phyloP scores from a whole-genome alignment of 495 filamentous ascomycete genomes.

The Penicillium pancosmium region DNA sequence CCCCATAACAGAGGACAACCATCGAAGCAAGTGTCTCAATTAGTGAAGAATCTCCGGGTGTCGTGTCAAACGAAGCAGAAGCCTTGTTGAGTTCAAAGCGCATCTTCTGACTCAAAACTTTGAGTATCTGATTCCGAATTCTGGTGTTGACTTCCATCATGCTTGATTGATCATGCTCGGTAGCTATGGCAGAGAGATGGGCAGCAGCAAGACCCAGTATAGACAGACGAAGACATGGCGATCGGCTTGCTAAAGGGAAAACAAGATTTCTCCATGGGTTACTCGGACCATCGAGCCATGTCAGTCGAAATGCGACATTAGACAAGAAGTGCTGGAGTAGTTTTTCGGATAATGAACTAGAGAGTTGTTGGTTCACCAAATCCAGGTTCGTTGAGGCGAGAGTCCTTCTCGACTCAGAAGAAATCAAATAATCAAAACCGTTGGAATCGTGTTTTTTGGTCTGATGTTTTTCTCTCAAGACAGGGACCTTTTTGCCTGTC shows the following conservation, averaged over 20 bases:
- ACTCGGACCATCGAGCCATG: constrained; percentile 25
- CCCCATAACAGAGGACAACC: constrained; percentile 22
- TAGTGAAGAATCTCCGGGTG: constrained; percentile 1
- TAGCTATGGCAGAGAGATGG: constrained; percentile 21
- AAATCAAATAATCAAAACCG: neutral
- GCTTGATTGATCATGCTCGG: constrained; percentile 13
- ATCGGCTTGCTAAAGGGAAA: constrained; percentile 12
- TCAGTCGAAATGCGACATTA: constrained; percentile 17
- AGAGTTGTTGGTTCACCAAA: constrained; percentile 5
- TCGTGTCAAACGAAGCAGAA: neutral
- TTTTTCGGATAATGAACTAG: constrained; percentile 10
- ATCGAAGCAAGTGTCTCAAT: constrained; percentile 17
- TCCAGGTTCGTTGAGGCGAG: neutral
- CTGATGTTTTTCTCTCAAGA: neutral
- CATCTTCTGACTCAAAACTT: constrained; percentile 14
- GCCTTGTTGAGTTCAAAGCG: constrained; percentile 4
- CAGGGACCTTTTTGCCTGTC: constrained; percentile 8
- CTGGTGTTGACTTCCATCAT: constrained; percentile 10
- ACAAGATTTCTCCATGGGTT: constrained; percentile 25
- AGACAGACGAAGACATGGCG: constrained; percentile 16
- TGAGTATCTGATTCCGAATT: constrained; percentile 17
- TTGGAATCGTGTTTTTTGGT: neutral
- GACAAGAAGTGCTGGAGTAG: constrained; percentile 20
- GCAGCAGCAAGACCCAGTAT: constrained; percentile 23
- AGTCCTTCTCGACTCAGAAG: neutral